A percentile compares a stretch with the other conserved stretches of the same genome.
Conservation (phyloP, 805 yeast species). For the Geotrichum ghanense region DNA sequence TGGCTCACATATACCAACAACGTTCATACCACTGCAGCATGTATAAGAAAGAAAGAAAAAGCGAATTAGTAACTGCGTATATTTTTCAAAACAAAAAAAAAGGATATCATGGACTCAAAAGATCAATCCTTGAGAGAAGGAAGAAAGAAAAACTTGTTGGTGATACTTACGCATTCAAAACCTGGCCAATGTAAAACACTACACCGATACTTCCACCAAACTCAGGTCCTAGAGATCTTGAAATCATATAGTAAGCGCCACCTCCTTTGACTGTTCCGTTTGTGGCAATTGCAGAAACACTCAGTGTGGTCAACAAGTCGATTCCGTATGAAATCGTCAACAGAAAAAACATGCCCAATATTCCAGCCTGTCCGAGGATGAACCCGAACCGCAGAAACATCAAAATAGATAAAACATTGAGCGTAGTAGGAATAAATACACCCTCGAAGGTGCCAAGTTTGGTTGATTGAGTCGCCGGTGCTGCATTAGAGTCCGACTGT, state of each 20-base stretch:
- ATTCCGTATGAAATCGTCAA: constrained; percentile 66
- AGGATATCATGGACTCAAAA: too few species aligned
- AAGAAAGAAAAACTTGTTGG: neutral
- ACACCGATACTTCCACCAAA: constrained; percentile 97
- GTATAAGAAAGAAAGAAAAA: neutral
- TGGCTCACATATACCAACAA: constrained; percentile 93
- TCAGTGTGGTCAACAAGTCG: constrained; percentile 73
- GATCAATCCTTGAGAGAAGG: too few species aligned
- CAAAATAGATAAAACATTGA: constrained; percentile 84
- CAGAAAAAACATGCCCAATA: constrained; percentile 61
- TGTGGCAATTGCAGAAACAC: constrained; percentile 92
- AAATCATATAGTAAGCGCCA: constrained; percentile 96
- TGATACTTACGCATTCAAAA: constrained; percentile 44
- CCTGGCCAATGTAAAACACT: constrained; percentile 90
- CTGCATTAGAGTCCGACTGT: neutral
- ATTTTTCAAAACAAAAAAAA: too few species aligned
- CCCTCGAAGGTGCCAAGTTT: constrained; percentile 80
- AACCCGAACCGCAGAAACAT: constrained; percentile 95
- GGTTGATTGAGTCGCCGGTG: constrained; percentile 4
- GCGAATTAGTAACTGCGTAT: too few species aligned
- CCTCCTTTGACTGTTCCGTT: constrained; percentile 98
- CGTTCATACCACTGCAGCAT: constrained; percentile 61
- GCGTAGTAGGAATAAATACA: constrained; percentile 85
- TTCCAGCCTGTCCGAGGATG: constrained; percentile 89
- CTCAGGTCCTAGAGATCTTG: constrained; percentile 91